These are phyloP conservation scores for Mortierella sp. DNA, from an alignment of 371 early-diverging fungal species.

Conservation along the genomic window DNA sequence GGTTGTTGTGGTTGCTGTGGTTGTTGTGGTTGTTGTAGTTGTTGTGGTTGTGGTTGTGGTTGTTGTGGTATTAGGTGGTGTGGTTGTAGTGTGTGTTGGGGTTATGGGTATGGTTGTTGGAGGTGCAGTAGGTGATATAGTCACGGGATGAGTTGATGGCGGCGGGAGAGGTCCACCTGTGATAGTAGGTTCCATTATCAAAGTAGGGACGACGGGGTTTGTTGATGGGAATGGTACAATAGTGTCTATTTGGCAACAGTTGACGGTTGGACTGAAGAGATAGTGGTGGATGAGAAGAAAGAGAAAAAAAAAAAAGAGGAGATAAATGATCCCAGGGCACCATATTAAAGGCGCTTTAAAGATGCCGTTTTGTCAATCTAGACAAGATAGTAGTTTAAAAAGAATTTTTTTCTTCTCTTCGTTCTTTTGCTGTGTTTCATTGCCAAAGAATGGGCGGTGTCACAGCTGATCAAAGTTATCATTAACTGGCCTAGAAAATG, in stretches of 20 bases:
- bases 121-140: not conserved
- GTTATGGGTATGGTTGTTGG: not conserved
- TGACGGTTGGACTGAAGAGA: not conserved
- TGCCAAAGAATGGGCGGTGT: not conserved
- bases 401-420: not conserved
- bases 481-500: too few relatives aligned
- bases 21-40: not conserved
- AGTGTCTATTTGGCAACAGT: not conserved
- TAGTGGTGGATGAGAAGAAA: not conserved
- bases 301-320: not conserved
- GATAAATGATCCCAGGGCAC: not conserved
- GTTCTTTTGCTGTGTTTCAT: conserved; percentile 4
- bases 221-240: not conserved
- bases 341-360: too few relatives aligned
- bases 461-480: not conserved
- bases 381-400: not conserved
- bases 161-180: not conserved
- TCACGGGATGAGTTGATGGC: too few relatives aligned
- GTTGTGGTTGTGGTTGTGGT: not conserved
- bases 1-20: conserved; percentile 12
- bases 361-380: not conserved
- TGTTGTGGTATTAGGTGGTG: not conserved
- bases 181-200: not conserved
- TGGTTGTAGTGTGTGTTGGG: not conserved
- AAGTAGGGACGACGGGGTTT: not conserved